A percentile compares a stretch with the other conserved stretches of the same genome.
Conservation (phyloP, 345 rosid species). For the Syzygium jambos region DNA sequence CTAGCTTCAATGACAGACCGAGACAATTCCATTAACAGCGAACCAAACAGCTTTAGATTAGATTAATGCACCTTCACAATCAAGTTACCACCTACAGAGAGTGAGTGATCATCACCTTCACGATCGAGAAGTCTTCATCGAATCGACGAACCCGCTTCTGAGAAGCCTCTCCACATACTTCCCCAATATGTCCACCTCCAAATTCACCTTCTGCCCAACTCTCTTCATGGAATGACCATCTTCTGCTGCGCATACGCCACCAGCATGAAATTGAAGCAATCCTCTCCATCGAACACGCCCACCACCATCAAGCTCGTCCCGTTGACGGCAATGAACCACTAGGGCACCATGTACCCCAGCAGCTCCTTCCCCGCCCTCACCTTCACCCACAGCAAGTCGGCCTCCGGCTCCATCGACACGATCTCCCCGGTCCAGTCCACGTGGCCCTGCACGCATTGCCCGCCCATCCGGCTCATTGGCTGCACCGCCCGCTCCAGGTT, state of each 20-base stretch:
- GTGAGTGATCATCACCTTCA: background rate
- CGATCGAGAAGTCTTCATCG: conserved; percentile 15
- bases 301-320: too few relatives aligned
- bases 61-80: background rate
- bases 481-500: too few relatives aligned
- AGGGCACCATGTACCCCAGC: background rate
- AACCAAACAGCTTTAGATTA: background rate
- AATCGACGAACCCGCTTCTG: conserved; percentile 39
- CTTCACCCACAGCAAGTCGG: conserved; percentile 36
- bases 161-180: conserved; percentile 92
- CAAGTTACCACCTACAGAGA: background rate
- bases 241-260: conserved; percentile 7
- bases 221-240: conserved; percentile 65
- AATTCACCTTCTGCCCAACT: conserved; percentile 75
- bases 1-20: background rate
- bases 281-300: too few relatives aligned
- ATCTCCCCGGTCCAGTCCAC: conserved; percentile 89
- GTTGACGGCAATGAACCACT: too few relatives aligned
- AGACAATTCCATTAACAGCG: background rate
- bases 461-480: too few relatives aligned
- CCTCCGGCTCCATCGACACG: conserved; percentile 44
- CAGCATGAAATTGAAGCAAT: too few relatives aligned
- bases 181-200: conserved; percentile 89
- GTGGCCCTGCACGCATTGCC: too few relatives aligned
- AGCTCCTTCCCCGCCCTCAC: conserved; percentile 43